A percentile compares a stretch with the other conserved stretches of the same genome.
phyloP scores from a whole-genome alignment of 1,284 basidiomycete genomes.

The Tranzscheliella williamsii region DNA sequence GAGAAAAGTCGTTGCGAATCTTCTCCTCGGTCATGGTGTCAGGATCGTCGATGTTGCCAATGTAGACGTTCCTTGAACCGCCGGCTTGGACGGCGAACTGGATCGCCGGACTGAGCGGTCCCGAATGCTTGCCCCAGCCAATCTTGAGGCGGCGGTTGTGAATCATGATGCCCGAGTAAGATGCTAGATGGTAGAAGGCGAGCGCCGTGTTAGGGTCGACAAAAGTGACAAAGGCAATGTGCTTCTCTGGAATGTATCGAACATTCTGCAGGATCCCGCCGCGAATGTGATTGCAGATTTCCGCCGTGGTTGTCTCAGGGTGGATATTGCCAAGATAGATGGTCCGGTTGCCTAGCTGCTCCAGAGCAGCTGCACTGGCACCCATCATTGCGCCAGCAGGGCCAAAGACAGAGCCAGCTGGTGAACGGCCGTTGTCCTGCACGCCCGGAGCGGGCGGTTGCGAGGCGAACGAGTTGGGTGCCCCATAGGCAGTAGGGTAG shows the following conservation, averaged over 20 bases:
- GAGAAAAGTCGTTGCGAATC: constrained; percentile 54
- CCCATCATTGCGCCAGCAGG: constrained; percentile 41
- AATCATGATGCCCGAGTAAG: constrained; percentile 57
- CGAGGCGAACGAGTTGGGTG: constrained; percentile 5
- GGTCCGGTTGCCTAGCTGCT: constrained; percentile 59
- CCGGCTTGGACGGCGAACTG: constrained; percentile 59
- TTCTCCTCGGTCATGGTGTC: constrained; percentile 53
- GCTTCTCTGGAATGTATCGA: constrained; percentile 57
- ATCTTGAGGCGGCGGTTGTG: constrained; percentile 59
- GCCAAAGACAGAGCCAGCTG: constrained; percentile 36
- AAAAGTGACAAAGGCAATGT: constrained; percentile 60
- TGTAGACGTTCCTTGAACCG: constrained; percentile 59
- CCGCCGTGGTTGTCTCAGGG: constrained; percentile 57
- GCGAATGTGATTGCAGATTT: constrained; percentile 61
- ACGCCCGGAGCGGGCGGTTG: neutral
- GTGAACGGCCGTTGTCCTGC: constrained; percentile 30
- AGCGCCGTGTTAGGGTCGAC: constrained; percentile 57
- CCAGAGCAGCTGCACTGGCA: constrained; percentile 32
- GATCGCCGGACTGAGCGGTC: constrained; percentile 55
- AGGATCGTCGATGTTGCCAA: constrained; percentile 58
- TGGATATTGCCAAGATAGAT: constrained; percentile 60
- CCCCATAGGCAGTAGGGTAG: constrained; percentile 51
- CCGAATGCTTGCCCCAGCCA: constrained; percentile 60
- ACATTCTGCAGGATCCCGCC: constrained; percentile 59
- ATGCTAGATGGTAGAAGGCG: constrained; percentile 57